Evolutionary conservation across 2,329 filamentous ascomycete genomes (phyloP), one percentile per base, ranked within the genome.

Genomic region (Pezicula neosporulosa): DNA sequence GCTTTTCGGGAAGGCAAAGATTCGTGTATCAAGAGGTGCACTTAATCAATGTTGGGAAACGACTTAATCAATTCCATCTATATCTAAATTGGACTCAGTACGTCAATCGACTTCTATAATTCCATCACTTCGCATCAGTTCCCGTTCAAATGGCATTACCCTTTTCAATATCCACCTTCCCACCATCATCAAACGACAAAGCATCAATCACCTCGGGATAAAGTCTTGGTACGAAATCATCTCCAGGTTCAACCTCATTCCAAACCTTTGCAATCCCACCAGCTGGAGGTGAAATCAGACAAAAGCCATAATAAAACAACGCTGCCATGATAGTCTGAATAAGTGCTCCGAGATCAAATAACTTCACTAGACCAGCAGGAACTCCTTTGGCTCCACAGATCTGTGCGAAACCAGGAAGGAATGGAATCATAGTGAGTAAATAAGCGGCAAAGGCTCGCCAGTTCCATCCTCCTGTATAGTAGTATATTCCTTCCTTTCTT

Each of bases 341-440:
- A 12, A 39, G n/a, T 16, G n/a, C n/a, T 16, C n/a, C 37, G 8
- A 16, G 37, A 10, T 39, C 37, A 21, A 39, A 39, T 16, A 39
- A 9, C n/a, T 39, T 21, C n/a, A 39, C 37, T 1, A 21, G n/a
- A 39, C n/a, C 37, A 39, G 4, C 12, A 21, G 37, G 37, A 2
- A 39, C 19, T 16, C 37, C 37, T 15, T 16, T 39, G 5, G 37
- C 37, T 9, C 37, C 37, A 39, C 37, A 39, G 9, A 39, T 21
- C n/a, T 16, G 19, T 3, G n/a, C 37, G 65, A 71, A 46, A n/a
- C 44, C 44, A 1, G 21, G 27, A 13, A 46, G 27, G 18, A 30
- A 30, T 2, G 44, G 44, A 30, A 35, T 19, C 21, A 46, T 18
- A n/a, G 13, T 19, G 15, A 46, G 27, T 1, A 46, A 7, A 19